phyloP scores from a whole-genome alignment of 345 rosid genomes.

The Aethionema arabicum region DNA sequence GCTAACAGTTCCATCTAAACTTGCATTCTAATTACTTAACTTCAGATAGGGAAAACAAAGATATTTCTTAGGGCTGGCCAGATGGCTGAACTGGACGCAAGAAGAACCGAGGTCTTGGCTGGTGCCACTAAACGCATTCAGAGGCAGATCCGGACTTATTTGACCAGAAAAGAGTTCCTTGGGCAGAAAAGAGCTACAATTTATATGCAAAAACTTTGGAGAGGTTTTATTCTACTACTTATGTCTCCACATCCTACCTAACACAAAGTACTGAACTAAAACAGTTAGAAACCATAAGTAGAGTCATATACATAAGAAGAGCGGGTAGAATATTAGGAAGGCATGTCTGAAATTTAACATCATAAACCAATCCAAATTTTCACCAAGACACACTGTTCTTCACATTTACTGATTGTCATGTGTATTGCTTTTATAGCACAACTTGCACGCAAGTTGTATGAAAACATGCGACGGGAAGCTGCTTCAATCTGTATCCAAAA shows the following conservation, averaged over 20 bases:
- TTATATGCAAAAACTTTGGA: slow-evolving; percentile 46
- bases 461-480: slow-evolving; percentile 53
- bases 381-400: slow-evolving; percentile 12
- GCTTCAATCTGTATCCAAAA: slow-evolving; percentile 53
- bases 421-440: slow-evolving; percentile 41
- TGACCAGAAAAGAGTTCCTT: slow-evolving; percentile 51
- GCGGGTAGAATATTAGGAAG: neutral
- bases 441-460: slow-evolving; percentile 59
- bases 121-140: slow-evolving; percentile 52
- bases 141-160: slow-evolving; percentile 53
- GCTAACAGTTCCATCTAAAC: slow-evolving; percentile 15
- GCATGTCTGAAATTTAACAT: neutral
- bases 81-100: slow-evolving; percentile 72
- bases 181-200: slow-evolving; percentile 46
- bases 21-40: slow-evolving; percentile 22
- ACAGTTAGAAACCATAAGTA: slow-evolving; percentile 1
- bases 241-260: slow-evolving; percentile 23
- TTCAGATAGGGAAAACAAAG: slow-evolving; percentile 66
- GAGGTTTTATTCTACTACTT: slow-evolving; percentile 44
- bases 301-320: slow-evolving; percentile 1
- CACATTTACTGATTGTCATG: slow-evolving; percentile 17
- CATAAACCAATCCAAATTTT: slow-evolving; percentile 5
- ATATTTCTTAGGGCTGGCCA: slow-evolving; percentile 74
- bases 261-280: slow-evolving; percentile 1
- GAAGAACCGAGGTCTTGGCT: slow-evolving; percentile 61